Percentiles rank a stretch among this genome's conserved stretches.
Evolutionary conservation across 2,329 filamentous ascomycete species (phyloP).

Genomic region (Calonectria leucothoes): DNA sequence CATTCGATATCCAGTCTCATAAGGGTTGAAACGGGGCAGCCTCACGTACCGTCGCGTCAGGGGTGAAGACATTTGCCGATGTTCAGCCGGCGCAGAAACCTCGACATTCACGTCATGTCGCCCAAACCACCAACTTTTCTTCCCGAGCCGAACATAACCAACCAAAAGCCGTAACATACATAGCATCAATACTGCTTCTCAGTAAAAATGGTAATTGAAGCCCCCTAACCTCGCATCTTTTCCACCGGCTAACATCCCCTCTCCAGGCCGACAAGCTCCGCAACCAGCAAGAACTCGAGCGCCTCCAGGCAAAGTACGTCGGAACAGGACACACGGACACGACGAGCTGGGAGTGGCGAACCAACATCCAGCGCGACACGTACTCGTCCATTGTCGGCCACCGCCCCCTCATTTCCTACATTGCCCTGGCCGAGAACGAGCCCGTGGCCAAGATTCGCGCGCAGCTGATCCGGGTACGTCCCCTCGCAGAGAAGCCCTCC

Average conservation of each 20-base stretch:
- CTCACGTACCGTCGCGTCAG: neutral
- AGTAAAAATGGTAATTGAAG: conserved; percentile 41
- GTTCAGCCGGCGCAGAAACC: conserved; percentile 27
- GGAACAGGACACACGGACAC: conserved; percentile 97
- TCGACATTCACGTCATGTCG: neutral
- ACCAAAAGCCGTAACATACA: neutral
- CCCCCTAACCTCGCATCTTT: neutral
- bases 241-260: conserved; percentile 4
- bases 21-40: neutral
- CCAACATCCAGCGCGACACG: conserved; percentile 94
- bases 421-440: conserved; percentile 90
- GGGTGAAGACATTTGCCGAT: conserved; percentile 14
- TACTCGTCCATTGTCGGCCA: conserved; percentile 92
- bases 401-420: conserved; percentile 87
- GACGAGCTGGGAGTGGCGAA: conserved; percentile 96
- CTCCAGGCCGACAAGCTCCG: conserved; percentile 93
- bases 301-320: conserved; percentile 94
- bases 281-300: conserved; percentile 96
- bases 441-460: conserved; percentile 82
- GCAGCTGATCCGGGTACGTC: conserved; percentile 78
- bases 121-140: neutral
- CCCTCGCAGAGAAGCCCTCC: neutral
- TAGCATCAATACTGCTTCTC: neutral
- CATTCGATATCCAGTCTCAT: neutral
- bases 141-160: neutral